phyloP scores from a whole-genome alignment of 2,329 filamentous ascomycete genomes.

The Fusarium phyllophilum region DNA sequence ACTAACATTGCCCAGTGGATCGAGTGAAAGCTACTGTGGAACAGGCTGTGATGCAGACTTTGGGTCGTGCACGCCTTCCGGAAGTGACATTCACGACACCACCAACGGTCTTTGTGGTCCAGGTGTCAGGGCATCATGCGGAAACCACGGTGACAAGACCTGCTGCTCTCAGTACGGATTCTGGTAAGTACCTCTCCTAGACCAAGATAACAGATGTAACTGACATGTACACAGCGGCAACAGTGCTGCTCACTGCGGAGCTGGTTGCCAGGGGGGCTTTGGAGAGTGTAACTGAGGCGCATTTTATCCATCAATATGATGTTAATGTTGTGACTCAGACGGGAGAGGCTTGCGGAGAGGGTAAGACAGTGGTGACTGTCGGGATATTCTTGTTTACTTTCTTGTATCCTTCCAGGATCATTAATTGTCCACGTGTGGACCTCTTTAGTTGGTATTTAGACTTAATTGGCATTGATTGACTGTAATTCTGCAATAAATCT shows the following conservation, averaged over 20 bases:
- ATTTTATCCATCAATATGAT: background rate
- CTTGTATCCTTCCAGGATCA: background rate
- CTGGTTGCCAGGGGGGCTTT: conserved; percentile 49
- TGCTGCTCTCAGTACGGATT: conserved; percentile 52
- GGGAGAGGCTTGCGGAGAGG: conserved; percentile 15
- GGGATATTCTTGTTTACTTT: conserved; percentile 12
- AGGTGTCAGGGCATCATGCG: conserved; percentile 46
- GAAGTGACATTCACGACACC: conserved; percentile 42
- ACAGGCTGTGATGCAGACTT: conserved; percentile 52
- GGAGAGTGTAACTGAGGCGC: conserved; percentile 46
- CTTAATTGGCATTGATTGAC: background rate
- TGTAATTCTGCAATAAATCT: background rate
- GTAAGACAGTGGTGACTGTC: background rate
- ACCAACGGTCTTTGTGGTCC: conserved; percentile 52
- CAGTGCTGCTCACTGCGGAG: conserved; percentile 44
- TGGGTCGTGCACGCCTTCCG: conserved; percentile 46
- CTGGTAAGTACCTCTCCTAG: conserved; percentile 44
- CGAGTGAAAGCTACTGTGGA: conserved; percentile 48
- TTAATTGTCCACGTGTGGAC: background rate
- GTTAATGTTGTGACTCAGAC: background rate
- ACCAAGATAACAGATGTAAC: background rate
- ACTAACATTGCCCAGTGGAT: conserved; percentile 44
- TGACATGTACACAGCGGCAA: conserved; percentile 41
- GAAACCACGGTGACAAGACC: conserved; percentile 46
- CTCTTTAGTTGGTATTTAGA: background rate